Evolutionary conservation across 768 basidiomycete species (phyloP).

Genomic region (Naganishia friedmannii): DNA sequence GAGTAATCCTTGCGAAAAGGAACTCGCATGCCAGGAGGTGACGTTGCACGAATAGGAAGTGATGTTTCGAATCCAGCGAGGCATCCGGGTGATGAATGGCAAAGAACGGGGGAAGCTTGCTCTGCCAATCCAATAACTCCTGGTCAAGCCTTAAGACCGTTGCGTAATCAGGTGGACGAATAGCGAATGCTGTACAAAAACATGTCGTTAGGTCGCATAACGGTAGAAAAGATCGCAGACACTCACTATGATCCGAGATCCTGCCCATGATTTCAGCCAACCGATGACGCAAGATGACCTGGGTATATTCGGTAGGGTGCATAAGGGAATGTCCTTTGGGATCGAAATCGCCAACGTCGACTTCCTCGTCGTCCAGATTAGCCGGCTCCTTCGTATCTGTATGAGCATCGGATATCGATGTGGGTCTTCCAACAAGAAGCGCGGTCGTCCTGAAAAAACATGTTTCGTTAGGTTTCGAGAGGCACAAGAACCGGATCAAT

Average conservation of each 20-base stretch:
- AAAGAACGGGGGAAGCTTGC: constrained; percentile 44
- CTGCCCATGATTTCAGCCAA: constrained; percentile 52
- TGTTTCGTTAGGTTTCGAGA: no score
- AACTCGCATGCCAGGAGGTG: constrained; percentile 53
- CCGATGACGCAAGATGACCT: constrained; percentile 51
- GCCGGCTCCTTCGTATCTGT: constrained; percentile 51
- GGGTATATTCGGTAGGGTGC: constrained; percentile 51
- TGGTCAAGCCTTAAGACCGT: constrained; percentile 52
- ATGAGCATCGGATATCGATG: constrained; percentile 51
- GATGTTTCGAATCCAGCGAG: constrained; percentile 46
- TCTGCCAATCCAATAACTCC: constrained; percentile 50
- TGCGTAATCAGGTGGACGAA: constrained; percentile 51
- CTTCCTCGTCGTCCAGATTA: constrained; percentile 52
- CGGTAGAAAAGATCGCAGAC: neutral
- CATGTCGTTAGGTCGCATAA: neutral
- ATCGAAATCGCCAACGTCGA: constrained; percentile 49
- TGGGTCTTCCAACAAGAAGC: constrained; percentile 51
- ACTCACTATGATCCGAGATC: constrained; percentile 50
- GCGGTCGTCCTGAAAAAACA: constrained; percentile 45
- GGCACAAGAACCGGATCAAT: no score
- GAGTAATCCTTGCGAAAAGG: constrained; percentile 51
- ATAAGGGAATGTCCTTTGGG: constrained; percentile 50
- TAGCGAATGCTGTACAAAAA: constrained; percentile 43
- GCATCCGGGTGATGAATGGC: constrained; percentile 48
- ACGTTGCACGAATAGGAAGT: constrained; percentile 52